Evolutionary conservation across 225 moss, liverwort and hornwort genomes (phyloP), one percentile per base, ranked within the genome.

Genomic region (Bryoerythrophyllum caledonicum): DNA sequence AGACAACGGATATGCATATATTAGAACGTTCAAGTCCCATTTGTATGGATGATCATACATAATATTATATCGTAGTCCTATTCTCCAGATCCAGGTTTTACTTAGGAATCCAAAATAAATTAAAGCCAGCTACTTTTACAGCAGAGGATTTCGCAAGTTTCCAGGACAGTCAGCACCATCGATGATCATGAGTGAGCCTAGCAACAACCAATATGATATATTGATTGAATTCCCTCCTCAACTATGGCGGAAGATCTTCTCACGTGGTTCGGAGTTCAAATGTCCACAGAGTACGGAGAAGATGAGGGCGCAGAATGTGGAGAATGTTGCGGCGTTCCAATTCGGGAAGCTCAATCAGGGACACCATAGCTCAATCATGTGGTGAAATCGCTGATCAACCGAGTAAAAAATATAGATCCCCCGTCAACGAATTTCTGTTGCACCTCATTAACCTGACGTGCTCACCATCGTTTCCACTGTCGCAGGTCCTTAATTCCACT

Each of bases 281-380:
- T 21, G 7, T 21, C 53, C 27, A 27, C 63, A 21, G 30, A 58
- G 21, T 41, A 53, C 41, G 41, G 28, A 27, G 38, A 41, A 41
- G n/a, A 63, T n/a, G 37, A 38, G 38, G 63, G 64, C 62, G 34
- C 19, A 66, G 51, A 37, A 78, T 56, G 56, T 5, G 74, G 61
- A 69, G 74, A 74, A 69, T 80, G 79, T 79, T 73, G 14, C 56
- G 46, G 34, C 20, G 46, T 46, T 69, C 55, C 46, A 35, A 74
- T 56, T 74, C 56, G 68, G 74, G 35, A 74, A 30, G 74, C 66
- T 67, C 30, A 74, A 74, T 60, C 57, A 56, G 74, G n/a, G 54
- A 56, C 46, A 70, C 69, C 69, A 80, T 57, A 61, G 63, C 63
- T 75, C 24, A 56, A 35, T 35, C 19, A 69, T 54, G 63, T 24